phyloP scores from a whole-genome alignment of 441 rosid genomes.

The Pelargonium fulgidum region DNA sequence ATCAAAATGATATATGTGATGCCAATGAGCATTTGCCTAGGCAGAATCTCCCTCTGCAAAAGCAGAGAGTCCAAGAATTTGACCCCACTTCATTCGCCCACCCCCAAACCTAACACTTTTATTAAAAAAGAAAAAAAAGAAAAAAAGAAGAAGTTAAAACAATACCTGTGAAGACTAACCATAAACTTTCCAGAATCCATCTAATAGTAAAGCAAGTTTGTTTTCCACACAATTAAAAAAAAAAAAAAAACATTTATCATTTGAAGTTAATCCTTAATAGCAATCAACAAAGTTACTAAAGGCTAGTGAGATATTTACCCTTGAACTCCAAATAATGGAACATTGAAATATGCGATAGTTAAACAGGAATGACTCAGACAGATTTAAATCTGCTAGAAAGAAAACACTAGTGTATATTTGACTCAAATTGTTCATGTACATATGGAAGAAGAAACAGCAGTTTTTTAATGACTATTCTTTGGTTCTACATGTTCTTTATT shows the following conservation, averaged over 20 bases:
- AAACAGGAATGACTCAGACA: neutral
- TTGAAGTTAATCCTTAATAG: neutral
- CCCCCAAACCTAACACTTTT: neutral
- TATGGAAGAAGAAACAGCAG: neutral
- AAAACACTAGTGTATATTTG: neutral
- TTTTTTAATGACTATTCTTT: neutral
- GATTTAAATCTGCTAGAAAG: neutral
- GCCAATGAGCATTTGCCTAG: neutral
- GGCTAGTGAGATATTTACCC: neutral
- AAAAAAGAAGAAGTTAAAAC: no score
- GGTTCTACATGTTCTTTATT: neutral
- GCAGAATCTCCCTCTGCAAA: neutral
- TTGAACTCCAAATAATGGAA: no score
- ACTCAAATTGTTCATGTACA: neutral
- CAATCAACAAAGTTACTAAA: neutral
- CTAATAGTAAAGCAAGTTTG: neutral
- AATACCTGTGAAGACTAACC: neutral
- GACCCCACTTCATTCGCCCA: neutral
- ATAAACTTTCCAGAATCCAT: neutral
- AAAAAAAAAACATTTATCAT: neutral
- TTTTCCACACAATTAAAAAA: no score
- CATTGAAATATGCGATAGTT: neutral
- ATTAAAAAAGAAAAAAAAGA: no score
- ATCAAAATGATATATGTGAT: neutral
- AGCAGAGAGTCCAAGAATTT: neutral